These are phyloP conservation scores for Viridothelium virens DNA, from an alignment of 495 filamentous ascomycete genomes.

Conservation along the genomic window DNA sequence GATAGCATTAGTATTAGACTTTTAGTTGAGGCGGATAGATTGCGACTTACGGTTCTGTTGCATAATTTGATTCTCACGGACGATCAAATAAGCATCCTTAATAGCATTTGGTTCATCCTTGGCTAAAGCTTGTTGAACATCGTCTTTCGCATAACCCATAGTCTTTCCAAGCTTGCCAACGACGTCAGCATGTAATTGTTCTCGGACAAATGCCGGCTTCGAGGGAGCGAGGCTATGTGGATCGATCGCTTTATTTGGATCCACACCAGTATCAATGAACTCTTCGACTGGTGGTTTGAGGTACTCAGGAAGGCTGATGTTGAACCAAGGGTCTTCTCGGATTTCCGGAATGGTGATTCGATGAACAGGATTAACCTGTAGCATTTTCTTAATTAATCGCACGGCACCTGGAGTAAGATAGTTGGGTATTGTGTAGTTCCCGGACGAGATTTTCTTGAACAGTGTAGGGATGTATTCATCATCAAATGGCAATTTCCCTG, in stretches of 20 bases:
- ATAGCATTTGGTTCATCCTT: conserved; percentile 92
- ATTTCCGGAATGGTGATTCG: conserved; percentile 91
- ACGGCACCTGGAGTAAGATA: conserved; percentile 85
- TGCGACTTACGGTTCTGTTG: conserved; percentile 71
- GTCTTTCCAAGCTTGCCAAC: conserved; percentile 92
- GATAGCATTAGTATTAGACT: background rate
- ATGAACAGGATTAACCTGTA: conserved; percentile 89
- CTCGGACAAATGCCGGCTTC: conserved; percentile 67
- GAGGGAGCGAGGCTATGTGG: conserved; percentile 67
- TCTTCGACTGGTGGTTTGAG: conserved; percentile 86
- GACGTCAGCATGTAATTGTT: conserved; percentile 84
- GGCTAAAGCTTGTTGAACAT: conserved; percentile 87
- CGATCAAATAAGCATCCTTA: conserved; percentile 97
- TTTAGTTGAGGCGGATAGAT: no score
- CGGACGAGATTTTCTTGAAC: conserved; percentile 83
- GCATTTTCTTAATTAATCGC: conserved; percentile 80
- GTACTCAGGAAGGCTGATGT: conserved; percentile 73
- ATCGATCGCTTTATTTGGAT: conserved; percentile 81
- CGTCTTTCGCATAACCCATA: conserved; percentile 92
- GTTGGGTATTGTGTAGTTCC: conserved; percentile 77
- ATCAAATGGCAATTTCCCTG: conserved; percentile 88
- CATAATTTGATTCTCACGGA: conserved; percentile 97
- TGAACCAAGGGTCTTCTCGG: conserved; percentile 90
- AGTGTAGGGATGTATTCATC: conserved; percentile 88
- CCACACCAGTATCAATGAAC: conserved; percentile 84